phyloP scores from a whole-genome alignment of 257 asterid genomes.

The Capsicum chinense region DNA sequence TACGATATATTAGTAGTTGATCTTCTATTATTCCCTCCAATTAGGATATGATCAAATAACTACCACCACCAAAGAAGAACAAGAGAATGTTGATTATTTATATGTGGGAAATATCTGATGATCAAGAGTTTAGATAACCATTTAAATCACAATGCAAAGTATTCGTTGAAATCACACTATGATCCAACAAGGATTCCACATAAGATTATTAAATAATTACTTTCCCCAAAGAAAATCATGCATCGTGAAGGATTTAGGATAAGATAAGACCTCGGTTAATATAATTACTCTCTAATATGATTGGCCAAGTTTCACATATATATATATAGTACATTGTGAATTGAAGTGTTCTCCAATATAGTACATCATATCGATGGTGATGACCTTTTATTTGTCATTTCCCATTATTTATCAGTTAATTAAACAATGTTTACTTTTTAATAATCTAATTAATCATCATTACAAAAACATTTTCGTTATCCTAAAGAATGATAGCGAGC shows the following conservation, averaged over 20 bases:
- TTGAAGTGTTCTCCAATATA: neutral
- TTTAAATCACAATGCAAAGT: no score
- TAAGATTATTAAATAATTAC: neutral
- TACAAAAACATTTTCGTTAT: neutral
- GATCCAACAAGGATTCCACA: neutral
- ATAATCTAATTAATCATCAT: neutral
- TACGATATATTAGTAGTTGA: neutral
- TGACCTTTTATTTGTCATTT: neutral
- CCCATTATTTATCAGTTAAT: neutral
- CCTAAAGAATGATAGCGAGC: neutral
- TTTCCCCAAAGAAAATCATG: neutral
- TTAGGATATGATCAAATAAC: neutral
- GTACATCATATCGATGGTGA: neutral
- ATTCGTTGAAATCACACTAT: neutral
- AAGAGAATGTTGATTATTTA: neutral
- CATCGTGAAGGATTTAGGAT: neutral
- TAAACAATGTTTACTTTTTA: neutral
- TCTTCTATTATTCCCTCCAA: neutral
- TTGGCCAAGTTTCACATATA: neutral
- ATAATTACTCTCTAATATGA: neutral
- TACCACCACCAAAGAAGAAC: neutral
- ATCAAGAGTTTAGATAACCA: neutral
- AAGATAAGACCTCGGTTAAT: neutral
- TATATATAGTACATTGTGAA: no score
- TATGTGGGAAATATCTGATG: neutral